Conservation (phyloP, 768 basidiomycete species). For the Chiua virens region DNA sequence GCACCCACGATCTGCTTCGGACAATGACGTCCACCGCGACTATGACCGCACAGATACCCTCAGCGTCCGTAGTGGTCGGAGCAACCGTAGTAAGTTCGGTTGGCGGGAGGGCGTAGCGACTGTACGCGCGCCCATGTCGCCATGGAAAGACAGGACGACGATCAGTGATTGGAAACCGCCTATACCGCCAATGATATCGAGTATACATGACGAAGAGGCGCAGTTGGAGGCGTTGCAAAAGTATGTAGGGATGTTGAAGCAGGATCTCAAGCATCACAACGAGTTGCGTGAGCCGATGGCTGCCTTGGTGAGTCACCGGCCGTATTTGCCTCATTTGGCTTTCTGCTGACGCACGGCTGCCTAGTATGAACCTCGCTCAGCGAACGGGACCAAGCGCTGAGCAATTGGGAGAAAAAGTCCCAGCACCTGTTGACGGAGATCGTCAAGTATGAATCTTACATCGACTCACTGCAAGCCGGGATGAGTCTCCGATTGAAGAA, state of each 20-base stretch:
- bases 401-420: conserved; percentile 93
- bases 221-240: conserved; percentile 88
- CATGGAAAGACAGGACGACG: conserved; percentile 70
- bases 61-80: conserved; percentile 76
- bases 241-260: conserved; percentile 73
- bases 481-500: conserved; percentile 86
- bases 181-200: conserved; percentile 77
- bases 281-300: conserved; percentile 82
- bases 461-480: conserved; percentile 82
- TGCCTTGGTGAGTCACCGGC: conserved; percentile 53
- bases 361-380: conserved; percentile 80
- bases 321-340: background rate
- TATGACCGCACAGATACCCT: conserved; percentile 58
- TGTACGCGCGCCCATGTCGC: conserved; percentile 64
- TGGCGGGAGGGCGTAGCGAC: conserved; percentile 70
- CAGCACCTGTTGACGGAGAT: conserved; percentile 88
- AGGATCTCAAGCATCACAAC: conserved; percentile 81
- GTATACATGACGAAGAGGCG: conserved; percentile 86
- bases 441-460: conserved; percentile 94
- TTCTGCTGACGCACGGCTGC: conserved; percentile 12
- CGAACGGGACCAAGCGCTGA: conserved; percentile 74
- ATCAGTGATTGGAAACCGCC: conserved; percentile 97
- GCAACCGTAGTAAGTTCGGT: conserved; percentile 70
- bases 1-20: conserved; percentile 55
- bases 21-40: conserved; percentile 51